Evolutionary conservation across 2,329 filamentous ascomycete genomes (phyloP).

Genomic region (Colletotrichum sp.): DNA sequence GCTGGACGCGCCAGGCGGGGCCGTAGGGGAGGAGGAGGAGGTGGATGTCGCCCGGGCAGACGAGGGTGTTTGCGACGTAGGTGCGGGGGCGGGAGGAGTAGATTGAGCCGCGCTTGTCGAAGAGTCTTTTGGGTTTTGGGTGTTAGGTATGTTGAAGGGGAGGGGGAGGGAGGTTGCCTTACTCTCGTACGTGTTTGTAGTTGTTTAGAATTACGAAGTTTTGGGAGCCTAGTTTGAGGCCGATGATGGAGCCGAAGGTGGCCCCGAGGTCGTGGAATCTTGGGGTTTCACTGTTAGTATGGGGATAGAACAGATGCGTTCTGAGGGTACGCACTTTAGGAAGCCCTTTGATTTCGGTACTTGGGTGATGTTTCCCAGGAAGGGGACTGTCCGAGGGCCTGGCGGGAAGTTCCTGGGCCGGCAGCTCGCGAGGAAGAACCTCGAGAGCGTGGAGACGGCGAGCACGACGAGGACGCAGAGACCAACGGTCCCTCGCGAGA

Average conservation of each 20-base stretch:
- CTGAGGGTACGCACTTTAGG: constrained; percentile 25
- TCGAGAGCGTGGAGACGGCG: too few species aligned
- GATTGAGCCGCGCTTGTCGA: constrained; percentile 38
- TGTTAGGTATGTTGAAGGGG: too few species aligned
- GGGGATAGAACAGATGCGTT: constrained; percentile 36
- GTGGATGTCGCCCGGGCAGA: background rate
- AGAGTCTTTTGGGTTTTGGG: constrained; percentile 21
- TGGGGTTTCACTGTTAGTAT: constrained; percentile 26
- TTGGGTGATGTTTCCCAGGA: constrained; percentile 29
- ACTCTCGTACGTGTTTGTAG: constrained; percentile 33
- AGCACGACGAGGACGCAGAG: too few species aligned
- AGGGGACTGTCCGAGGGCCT: constrained; percentile 24
- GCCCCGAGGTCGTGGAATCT: too few species aligned
- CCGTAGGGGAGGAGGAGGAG: constrained; percentile 1
- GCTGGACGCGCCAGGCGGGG: background rate
- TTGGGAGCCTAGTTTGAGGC: too few species aligned
- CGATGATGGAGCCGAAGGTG: too few species aligned
- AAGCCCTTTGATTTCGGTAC: constrained; percentile 28
- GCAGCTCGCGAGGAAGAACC: too few species aligned
- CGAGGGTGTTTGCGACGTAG: constrained; percentile 22
- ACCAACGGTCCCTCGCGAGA: too few species aligned
- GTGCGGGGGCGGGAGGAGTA: constrained; percentile 40
- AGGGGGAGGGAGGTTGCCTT: too few species aligned
- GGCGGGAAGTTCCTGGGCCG: constrained; percentile 20
- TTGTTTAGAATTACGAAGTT: constrained; percentile 33